Base-by-base conservation (phyloP, 768 basidiomycete species). In the Suillus clintonianus region DNA sequence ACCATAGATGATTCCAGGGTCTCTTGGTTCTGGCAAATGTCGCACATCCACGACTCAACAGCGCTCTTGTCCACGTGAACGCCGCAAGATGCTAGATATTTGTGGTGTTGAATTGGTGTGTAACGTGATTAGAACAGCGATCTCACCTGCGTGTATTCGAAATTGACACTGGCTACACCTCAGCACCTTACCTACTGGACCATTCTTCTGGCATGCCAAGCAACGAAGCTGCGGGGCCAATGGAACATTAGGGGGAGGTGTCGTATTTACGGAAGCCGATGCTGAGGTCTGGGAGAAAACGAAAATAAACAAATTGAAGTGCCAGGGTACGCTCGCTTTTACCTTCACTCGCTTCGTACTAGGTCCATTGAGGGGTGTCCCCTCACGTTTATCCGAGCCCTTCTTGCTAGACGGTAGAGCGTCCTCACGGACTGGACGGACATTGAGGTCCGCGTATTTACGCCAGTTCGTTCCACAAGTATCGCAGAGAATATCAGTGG, bases 371-470 rank as follows among this genome's bases (percentile, higher is more conserved):
- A 86, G 65, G 0, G 85, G 85, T 1, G 85, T 83, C 66, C 91
- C 91, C 64, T 89, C 86, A 24, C 86, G 80, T 77, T 87, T 88
- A 62, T 86, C 83, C 42, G 67, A 67, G 55, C 72, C 69, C 70
- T 80, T 83, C 67, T 77, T 77, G 34, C 78, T 76, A 2, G 79
- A 71, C 0, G 84, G 79, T 1, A 84, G 69, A 1, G 84, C 79
- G 53, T 92, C 91, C 62, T 94, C 91, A 34, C 91, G 84, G 22
- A 87, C 63, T 10, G 89, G 88, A 47, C 91, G 82, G 30, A 91
- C 88, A 68, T 89, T 92, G 56, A 95, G 80, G 68, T 96, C 94
- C 0, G 93, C 95, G 73, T 97, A 97, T 77, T 96, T 97, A 68
- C 95, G 83, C 90, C 94, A 97, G 67, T 90, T 91, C 51, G 87